Evolutionary conservation across 176 grass and related monocot genomes (phyloP), one percentile per base, ranked within the genome.

Genomic region (Avena eriantha): DNA sequence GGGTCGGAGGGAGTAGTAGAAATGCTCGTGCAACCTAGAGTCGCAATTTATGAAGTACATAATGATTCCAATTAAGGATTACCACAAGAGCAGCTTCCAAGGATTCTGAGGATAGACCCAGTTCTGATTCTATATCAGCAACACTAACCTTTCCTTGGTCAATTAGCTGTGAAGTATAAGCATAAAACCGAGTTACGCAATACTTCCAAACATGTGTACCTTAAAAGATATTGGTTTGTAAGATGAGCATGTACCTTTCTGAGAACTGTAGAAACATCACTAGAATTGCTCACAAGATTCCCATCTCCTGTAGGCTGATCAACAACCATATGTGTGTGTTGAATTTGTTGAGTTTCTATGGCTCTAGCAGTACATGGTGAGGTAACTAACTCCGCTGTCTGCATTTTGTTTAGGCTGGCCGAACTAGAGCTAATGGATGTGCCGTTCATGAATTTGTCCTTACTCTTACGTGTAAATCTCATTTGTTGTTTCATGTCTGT

Each of bases 81-180:
- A 99, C 97, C 92, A 94, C 70, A 70, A 94, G 88, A 86, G 89
- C 90, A 86, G 89, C 80, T 82, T 96, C 86, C 56, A 93, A 75
- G 31, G 90, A 99, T 87, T 94, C 94, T 79, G 89, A 87, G 70
- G 60, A 86, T 49, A 94, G 85, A 15, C 94, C 90, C 45, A 92
- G 67, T 73, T 94, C 97, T 45, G 83, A 92, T 85, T 91, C 92
- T 85, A 94, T 83, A 85, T 94, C 94, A 63, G 73, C 85, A 80
- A 91, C 68, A 93, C 76, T 90, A 68, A 94, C 78, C 73, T 93
- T 94, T 80, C 90, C 97, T 78, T 83, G 80, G 89, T 87, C 94
- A 88, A 99, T 91, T 88, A 96, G 51, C 97, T 99, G 87, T 64
- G 17, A 47, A 81, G 41, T 34, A 49, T 73, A 90, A 72, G 84